These are phyloP conservation scores for Monilinia fructigena DNA, from an alignment of 2,329 filamentous ascomycete species.

Conservation along the genomic window DNA sequence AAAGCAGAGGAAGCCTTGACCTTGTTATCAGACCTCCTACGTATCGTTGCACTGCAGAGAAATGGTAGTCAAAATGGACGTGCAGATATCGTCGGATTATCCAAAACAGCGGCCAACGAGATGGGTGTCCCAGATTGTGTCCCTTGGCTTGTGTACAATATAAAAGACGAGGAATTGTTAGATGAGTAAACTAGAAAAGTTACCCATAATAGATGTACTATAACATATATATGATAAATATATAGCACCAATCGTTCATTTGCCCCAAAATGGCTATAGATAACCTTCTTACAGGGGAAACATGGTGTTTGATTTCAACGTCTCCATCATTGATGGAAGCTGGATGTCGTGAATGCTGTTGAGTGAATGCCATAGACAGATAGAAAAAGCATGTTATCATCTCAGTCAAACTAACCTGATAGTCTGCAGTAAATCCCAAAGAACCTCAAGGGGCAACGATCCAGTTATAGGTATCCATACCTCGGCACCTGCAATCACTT, in stretches of 20 bases:
- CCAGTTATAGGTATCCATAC: background rate
- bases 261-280: background rate
- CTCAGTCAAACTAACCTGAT: too few species aligned
- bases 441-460: background rate
- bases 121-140: constrained; percentile 35
- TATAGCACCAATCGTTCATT: background rate
- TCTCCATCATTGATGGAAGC: background rate
- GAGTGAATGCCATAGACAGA: background rate
- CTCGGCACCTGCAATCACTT: background rate
- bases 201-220: constrained; percentile 16
- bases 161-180: background rate
- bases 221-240: constrained; percentile 6
- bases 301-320: background rate
- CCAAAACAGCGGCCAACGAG: constrained; percentile 24
- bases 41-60: constrained; percentile 29
- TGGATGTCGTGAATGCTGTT: background rate
- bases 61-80: background rate
- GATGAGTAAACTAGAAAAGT: constrained; percentile 1
- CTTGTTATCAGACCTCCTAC: constrained; percentile 36
- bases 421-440: background rate
- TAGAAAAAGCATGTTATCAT: too few species aligned
- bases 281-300: background rate
- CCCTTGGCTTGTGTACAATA: constrained; percentile 25
- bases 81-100: constrained; percentile 17
- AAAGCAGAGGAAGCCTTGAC: constrained; percentile 38